A percentile compares a stretch with the other conserved stretches of the same genome.
Evolutionary conservation across 2,329 filamentous ascomycete genomes (phyloP).

Genomic region (Aspergillus terreus): DNA sequence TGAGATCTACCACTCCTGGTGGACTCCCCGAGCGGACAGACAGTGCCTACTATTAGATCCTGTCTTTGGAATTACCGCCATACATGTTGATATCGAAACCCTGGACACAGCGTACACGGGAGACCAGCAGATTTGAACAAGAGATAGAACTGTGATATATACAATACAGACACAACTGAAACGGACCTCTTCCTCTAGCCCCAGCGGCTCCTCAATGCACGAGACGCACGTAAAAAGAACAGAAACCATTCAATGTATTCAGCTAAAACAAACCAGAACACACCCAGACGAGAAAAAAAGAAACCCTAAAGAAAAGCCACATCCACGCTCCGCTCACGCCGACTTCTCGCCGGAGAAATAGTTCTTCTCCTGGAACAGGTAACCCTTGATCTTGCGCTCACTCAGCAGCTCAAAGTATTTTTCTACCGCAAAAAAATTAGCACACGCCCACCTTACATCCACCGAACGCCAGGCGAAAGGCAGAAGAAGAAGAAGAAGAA

Average conservation of each 20-base stretch:
- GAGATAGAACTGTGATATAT: neutral
- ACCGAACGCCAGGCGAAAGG: too few relatives aligned
- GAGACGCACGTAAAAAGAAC: neutral
- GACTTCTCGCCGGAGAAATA: constrained; percentile 42
- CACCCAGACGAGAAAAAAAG: constrained; percentile 1
- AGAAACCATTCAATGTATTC: neutral
- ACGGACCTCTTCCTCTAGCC: neutral
- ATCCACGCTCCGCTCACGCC: constrained; percentile 10
- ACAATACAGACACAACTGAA: neutral
- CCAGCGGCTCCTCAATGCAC: neutral
- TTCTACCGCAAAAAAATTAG: constrained; percentile 40
- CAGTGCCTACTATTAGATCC: constrained; percentile 30
- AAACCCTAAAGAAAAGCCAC: constrained; percentile 6
- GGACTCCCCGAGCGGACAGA: constrained; percentile 33
- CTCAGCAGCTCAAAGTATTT: constrained; percentile 63
- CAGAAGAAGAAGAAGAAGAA: constrained; percentile 6
- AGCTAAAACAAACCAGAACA: neutral
- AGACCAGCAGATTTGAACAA: neutral
- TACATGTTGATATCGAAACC: neutral
- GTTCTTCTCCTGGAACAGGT: constrained; percentile 63
- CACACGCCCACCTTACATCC: neutral
- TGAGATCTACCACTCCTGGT: constrained; percentile 25
- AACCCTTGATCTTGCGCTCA: constrained; percentile 61
- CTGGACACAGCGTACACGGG: neutral
- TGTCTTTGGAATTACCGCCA: neutral